A percentile compares a stretch with the other conserved stretches of the same genome.
Evolutionary conservation across 1,284 basidiomycete species (phyloP).

Genomic region (Moesziomyces sp.): DNA sequence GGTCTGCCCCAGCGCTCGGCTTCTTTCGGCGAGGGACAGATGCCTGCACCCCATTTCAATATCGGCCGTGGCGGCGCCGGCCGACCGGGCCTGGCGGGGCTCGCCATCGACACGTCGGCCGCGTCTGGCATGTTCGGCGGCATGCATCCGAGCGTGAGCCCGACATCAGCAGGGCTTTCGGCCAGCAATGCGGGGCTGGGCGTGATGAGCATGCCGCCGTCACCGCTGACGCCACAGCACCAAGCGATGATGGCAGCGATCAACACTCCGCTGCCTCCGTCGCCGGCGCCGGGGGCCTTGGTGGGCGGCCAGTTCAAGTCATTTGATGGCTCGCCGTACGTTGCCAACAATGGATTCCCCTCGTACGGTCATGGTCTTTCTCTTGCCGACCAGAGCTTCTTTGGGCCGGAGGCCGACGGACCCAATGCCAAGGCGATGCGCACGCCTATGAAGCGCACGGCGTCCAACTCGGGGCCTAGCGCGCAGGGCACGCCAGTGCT

Average conservation of each 20-base stretch:
- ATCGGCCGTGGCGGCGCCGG: conserved; percentile 15
- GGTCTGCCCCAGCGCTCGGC: conserved; percentile 38
- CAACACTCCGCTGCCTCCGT: conserved; percentile 59
- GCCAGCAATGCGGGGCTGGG: conserved; percentile 46
- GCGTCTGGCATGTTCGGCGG: conserved; percentile 33
- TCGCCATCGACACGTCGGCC: conserved; percentile 51
- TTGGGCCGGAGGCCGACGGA: conserved; percentile 31
- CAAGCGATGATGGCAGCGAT: conserved; percentile 57
- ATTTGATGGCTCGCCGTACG: conserved; percentile 26
- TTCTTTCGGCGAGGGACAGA: conserved; percentile 49
- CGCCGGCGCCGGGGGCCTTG: conserved; percentile 45
- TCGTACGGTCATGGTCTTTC: conserved; percentile 14
- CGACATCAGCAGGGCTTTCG: conserved; percentile 39
- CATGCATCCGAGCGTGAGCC: conserved; percentile 31
- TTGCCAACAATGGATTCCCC: conserved; percentile 29
- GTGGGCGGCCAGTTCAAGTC: conserved; percentile 30
- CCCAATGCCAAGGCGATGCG: conserved; percentile 57
- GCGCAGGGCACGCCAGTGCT: conserved; percentile 36
- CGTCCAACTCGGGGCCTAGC: conserved; percentile 48
- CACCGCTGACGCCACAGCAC: conserved; percentile 45
- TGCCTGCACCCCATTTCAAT: conserved; percentile 39
- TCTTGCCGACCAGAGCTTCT: conserved; percentile 31
- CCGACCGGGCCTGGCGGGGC: conserved; percentile 24
- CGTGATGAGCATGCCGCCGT: conserved; percentile 48
- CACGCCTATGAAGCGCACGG: conserved; percentile 56